These are phyloP conservation scores for Leccinum griseonigrum DNA, from an alignment of 1,284 basidiomycete genomes.

Conservation along the genomic window DNA sequence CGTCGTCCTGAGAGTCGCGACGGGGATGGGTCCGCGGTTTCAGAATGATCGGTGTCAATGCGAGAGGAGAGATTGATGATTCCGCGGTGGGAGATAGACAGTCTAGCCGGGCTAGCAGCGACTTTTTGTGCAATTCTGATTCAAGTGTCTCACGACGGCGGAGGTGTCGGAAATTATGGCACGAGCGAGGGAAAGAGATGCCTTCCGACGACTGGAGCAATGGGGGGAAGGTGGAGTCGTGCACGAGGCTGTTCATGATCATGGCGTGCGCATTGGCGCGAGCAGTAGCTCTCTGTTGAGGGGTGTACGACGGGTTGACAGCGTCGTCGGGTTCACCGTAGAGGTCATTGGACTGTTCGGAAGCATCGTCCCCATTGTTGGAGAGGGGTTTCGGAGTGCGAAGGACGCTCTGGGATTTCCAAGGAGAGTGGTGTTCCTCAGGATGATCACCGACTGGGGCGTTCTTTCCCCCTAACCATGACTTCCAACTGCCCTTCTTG, in stretches of 20 bases:
- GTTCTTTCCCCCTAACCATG: conserved; percentile 48
- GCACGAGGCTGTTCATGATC: conserved; percentile 42
- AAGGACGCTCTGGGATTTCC: conserved; percentile 13
- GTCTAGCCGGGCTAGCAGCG: conserved; percentile 48
- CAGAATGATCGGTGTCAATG: conserved; percentile 36
- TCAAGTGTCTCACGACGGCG: conserved; percentile 41
- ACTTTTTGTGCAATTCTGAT: conserved; percentile 47
- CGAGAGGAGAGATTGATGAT: conserved; percentile 48
- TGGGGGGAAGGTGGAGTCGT: conserved; percentile 47
- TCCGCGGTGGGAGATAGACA: conserved; percentile 45
- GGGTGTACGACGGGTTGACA: conserved; percentile 4
- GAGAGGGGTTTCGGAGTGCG: conserved; percentile 18
- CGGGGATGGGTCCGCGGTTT: conserved; percentile 5
- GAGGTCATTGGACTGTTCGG: conserved; percentile 27
- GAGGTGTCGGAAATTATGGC: conserved; percentile 42
- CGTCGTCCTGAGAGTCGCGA: conserved; percentile 35
- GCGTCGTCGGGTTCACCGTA: conserved; percentile 23
- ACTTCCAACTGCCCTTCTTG: conserved; percentile 46
- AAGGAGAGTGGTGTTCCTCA: conserved; percentile 17
- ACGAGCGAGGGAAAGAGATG: conserved; percentile 65
- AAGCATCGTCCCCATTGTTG: conserved; percentile 23
- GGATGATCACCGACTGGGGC: conserved; percentile 22
- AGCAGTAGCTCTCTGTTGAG: conserved; percentile 23
- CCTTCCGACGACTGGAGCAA: conserved; percentile 42
- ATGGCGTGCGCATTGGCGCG: conserved; percentile 34